phyloP scores from a whole-genome alignment of 495 filamentous ascomycete species.

The Talaromyces proteolyticus region DNA sequence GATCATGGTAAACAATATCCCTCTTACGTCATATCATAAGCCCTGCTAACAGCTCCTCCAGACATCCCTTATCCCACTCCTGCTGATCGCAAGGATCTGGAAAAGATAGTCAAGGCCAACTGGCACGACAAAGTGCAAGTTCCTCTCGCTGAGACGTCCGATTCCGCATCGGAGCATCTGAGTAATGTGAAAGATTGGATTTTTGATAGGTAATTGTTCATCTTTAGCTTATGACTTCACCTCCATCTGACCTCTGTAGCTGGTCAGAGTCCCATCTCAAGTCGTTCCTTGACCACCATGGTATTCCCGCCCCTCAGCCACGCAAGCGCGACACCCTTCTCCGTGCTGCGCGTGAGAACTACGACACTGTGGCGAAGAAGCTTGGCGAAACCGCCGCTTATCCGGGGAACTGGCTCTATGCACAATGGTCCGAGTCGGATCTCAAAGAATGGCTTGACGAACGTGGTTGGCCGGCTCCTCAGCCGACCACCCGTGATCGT shows the following conservation, averaged over 20 bases:
- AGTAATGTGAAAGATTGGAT: constrained; percentile 81
- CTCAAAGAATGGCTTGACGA: constrained; percentile 83
- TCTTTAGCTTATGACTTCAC: background rate
- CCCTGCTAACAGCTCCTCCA: constrained; percentile 7
- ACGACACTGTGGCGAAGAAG: constrained; percentile 77
- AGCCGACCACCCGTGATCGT: constrained; percentile 80
- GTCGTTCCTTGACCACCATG: constrained; percentile 82
- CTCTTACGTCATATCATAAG: no score
- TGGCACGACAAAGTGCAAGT: constrained; percentile 70
- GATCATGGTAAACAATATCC: constrained; percentile 59
- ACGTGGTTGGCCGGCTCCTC: constrained; percentile 80
- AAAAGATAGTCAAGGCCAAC: constrained; percentile 79
- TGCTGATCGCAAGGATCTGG: constrained; percentile 81
- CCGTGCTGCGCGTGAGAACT: constrained; percentile 70
- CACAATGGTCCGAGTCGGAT: constrained; percentile 75
- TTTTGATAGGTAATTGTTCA: constrained; percentile 76
- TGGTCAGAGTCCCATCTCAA: constrained; percentile 87
- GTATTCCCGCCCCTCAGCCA: constrained; percentile 74
- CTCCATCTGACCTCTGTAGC: constrained; percentile 27
- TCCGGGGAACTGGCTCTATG: constrained; percentile 95
- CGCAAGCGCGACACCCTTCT: constrained; percentile 79
- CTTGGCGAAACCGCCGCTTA: constrained; percentile 73
- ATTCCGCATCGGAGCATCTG: constrained; percentile 64
- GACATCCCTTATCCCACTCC: constrained; percentile 79
- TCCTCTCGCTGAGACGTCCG: constrained; percentile 69